Conservation (phyloP, 2,329 filamentous ascomycete species). For the Drechslerella coelobrocha region DNA sequence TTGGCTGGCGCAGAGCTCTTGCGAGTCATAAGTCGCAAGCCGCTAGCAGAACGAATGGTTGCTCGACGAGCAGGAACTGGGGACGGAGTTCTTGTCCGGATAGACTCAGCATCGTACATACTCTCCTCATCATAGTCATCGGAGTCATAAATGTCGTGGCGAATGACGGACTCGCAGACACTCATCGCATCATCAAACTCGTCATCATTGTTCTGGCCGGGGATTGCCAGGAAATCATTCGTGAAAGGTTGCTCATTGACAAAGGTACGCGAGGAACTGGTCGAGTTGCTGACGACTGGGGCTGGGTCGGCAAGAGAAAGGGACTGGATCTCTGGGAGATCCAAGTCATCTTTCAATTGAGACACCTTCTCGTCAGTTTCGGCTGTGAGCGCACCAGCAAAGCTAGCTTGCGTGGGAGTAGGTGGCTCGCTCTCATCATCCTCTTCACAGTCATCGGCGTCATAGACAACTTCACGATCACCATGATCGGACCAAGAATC, state of each 20-base stretch:
- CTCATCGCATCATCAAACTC: conserved; percentile 67
- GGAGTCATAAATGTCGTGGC: conserved; percentile 68
- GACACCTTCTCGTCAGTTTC: conserved; percentile 50
- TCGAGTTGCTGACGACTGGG: background rate
- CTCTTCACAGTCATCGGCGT: conserved; percentile 60
- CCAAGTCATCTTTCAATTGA: conserved; percentile 15
- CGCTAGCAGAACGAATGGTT: conserved; percentile 82
- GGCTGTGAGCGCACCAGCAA: conserved; percentile 44
- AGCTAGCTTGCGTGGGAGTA: conserved; percentile 59
- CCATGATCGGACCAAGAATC: conserved; percentile 64
- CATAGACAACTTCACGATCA: conserved; percentile 72
- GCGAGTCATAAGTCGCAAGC: conserved; percentile 85
- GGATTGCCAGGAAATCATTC: conserved; percentile 17
- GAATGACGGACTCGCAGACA: conserved; percentile 78
- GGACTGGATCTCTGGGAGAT: conserved; percentile 28
- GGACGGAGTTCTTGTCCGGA: conserved; percentile 59
- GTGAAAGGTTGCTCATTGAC: conserved; percentile 10
- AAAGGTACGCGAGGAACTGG: conserved; percentile 13
- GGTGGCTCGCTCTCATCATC: conserved; percentile 60
- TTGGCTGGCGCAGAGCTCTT: conserved; percentile 88
- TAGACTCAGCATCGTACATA: conserved; percentile 50
- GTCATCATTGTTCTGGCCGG: conserved; percentile 22
- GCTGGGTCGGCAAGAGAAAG: conserved; percentile 17
- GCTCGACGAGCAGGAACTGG: conserved; percentile 80
- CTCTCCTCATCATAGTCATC: conserved; percentile 56